These are phyloP conservation scores for Umbellularia californica DNA, from an alignment of 164 flowering plant species.

Conservation along the genomic window DNA sequence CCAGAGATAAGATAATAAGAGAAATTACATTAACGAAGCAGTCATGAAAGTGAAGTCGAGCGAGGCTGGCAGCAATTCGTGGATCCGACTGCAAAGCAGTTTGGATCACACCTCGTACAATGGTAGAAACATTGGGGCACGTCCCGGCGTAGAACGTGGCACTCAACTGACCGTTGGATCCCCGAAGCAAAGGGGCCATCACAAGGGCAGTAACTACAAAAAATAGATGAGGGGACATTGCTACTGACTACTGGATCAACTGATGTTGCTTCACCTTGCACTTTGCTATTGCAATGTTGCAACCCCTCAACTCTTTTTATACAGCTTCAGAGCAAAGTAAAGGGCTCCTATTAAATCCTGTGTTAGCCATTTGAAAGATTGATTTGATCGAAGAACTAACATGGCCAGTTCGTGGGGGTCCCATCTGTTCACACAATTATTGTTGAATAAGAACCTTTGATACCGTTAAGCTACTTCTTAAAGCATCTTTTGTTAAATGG, in stretches of 20 bases:
- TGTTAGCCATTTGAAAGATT: not conserved
- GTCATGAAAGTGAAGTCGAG: slow-evolving; percentile 67
- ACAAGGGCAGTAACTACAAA: not conserved
- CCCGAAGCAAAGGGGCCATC: not conserved
- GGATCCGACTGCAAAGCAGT: slow-evolving; percentile 34
- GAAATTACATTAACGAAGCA: slow-evolving; percentile 55
- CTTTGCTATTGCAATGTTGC: not conserved
- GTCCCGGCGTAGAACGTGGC: slow-evolving; percentile 39
- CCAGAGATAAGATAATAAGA: no score
- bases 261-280: not conserved
- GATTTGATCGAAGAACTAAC: not conserved
- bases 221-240: slow-evolving; percentile 7
- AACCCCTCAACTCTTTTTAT: not conserved
- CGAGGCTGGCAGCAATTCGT: slow-evolving; percentile 47
- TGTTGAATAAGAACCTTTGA: no score
- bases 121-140: slow-evolving; percentile 46
- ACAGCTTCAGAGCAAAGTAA: not conserved
- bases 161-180: slow-evolving; percentile 36
- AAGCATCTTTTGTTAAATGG: no score
- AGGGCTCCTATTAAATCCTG: not conserved
- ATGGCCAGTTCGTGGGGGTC: no score
- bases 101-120: slow-evolving; percentile 26
- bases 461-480: no score
- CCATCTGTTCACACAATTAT: no score
- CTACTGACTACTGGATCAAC: not conserved